Evolutionary conservation across 768 basidiomycete species (phyloP), one percentile per base, ranked within the genome.

Genomic region (Tulasnella sp.): DNA sequence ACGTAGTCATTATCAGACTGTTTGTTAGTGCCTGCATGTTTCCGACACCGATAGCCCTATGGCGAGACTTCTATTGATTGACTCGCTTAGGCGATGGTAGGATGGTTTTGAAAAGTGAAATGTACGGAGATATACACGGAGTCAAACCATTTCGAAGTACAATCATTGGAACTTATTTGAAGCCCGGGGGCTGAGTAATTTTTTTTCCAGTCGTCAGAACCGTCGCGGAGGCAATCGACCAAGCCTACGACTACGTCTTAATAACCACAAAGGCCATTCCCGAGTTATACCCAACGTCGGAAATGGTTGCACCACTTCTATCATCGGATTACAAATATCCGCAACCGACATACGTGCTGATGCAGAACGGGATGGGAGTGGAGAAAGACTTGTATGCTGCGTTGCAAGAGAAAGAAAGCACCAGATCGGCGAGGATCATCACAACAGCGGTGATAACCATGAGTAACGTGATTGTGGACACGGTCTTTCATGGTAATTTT

Each of bases 351-450:
- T 92, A 91, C 83, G 90, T 92, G 2, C 84, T 93, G 20, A 82
- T 92, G 74, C 91, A 94, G 87, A 95, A 95, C 84, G 93, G 93
- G 8, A 85, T 95, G 5, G 90, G 90, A 50, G 90, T 93, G 16
- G 94, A 94, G 83, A 86, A 85, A 42, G 92, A 93, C 79, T 86
- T 94, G 28, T 92, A 93, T 84, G 83, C 89, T 14, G 88, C 91
- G 1, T 80, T 91, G 16, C 87, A 86, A 80, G 81, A 83, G 12
- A 85, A 90, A n/a, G 85, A 84, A 8, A 85, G 24, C 28, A 37
- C 37, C 1, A 20, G 40, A 9, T 50, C 74, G 16, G 69, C 79
- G 31, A 31, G 18, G 22, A 78, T 78, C 64, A 64, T 78, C 6
- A 78, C 77, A 5, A 14, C 18, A 20, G 50, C 77, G 12, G 16